Evolutionary conservation across 495 filamentous ascomycete species (phyloP).

Genomic region (Aspergillus coremiiformis): DNA sequence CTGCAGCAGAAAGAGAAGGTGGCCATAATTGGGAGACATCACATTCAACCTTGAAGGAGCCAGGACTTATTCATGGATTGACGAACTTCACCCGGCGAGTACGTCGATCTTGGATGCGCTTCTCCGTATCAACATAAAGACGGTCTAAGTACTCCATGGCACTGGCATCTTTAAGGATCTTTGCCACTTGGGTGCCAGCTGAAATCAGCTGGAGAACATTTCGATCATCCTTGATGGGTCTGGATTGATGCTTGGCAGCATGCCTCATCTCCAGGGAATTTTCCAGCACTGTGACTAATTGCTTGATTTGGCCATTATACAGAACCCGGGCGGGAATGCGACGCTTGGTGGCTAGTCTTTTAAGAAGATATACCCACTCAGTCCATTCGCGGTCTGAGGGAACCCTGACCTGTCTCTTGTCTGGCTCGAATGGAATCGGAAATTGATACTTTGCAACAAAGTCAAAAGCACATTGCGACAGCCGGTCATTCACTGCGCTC

Average conservation of each 20-base stretch:
- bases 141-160: slow-evolving; percentile 74
- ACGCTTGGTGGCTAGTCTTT: slow-evolving; percentile 76
- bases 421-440: slow-evolving; percentile 70
- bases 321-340: slow-evolving; percentile 75
- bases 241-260: slow-evolving; percentile 71
- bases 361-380: slow-evolving; percentile 85
- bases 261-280: slow-evolving; percentile 83
- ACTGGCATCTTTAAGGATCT: slow-evolving; percentile 71
- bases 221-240: slow-evolving; percentile 81
- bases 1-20: neutral
- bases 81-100: slow-evolving; percentile 40
- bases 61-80: slow-evolving; percentile 31
- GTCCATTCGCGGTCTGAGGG: slow-evolving; percentile 84
- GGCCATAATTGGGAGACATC: neutral
- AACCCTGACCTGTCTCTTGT: slow-evolving; percentile 71
- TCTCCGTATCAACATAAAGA: slow-evolving; percentile 65
- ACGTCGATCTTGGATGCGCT: slow-evolving; percentile 61
- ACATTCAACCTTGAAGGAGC: neutral
- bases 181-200: slow-evolving; percentile 78
- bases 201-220: slow-evolving; percentile 83
- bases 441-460: slow-evolving; percentile 88
- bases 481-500: slow-evolving; percentile 68
- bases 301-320: slow-evolving; percentile 85
- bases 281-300: slow-evolving; percentile 73
- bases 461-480: slow-evolving; percentile 80